Conservation (phyloP, 495 filamentous ascomycete species). For the Acidiella bohemica region DNA sequence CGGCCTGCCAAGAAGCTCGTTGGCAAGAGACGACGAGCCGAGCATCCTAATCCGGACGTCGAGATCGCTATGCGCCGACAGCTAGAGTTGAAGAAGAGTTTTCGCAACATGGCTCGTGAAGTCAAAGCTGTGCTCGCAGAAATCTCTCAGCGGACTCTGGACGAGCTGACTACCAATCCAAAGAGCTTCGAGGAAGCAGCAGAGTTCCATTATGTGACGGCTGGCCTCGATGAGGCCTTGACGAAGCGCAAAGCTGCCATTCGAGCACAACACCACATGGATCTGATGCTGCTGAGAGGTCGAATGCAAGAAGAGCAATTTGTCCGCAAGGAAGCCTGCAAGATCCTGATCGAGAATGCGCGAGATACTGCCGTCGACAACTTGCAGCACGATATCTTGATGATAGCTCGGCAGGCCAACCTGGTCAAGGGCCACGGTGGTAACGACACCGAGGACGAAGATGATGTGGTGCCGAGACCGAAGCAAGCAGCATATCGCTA, state of each 20-base stretch:
- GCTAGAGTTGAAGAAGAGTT: conserved; percentile 26
- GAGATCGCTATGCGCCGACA: conserved; percentile 29
- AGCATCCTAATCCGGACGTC: conserved; percentile 24
- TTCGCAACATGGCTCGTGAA: conserved; percentile 24
- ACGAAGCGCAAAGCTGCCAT: conserved; percentile 14
- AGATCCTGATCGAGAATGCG: not conserved
- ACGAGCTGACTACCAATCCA: conserved; percentile 23
- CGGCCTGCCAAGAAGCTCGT: conserved; percentile 21
- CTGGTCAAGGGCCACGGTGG: not conserved
- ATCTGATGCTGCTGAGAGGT: conserved; percentile 3
- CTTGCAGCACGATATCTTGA: conserved; percentile 8
- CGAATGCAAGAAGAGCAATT: not conserved
- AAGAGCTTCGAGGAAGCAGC: conserved; percentile 19
- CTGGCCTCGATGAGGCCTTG: conserved; percentile 17
- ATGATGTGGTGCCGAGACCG: conserved; percentile 11
- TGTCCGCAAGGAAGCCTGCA: not conserved
- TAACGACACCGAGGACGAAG: conserved; percentile 16
- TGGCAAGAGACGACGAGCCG: conserved; percentile 26
- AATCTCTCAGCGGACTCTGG: conserved; percentile 22
- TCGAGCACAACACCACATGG: conserved; percentile 4
- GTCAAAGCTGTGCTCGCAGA: conserved; percentile 28
- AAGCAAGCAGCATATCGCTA: conserved; percentile 9
- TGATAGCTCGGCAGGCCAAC: conserved; percentile 7
- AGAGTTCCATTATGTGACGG: conserved; percentile 19
- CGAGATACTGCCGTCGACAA: conserved; percentile 2